Percentiles rank a stretch among this genome's conserved stretches.
These are phyloP conservation scores for Talaromyces adpressus DNA, from an alignment of 495 filamentous ascomycete genomes.

Conservation along the genomic window DNA sequence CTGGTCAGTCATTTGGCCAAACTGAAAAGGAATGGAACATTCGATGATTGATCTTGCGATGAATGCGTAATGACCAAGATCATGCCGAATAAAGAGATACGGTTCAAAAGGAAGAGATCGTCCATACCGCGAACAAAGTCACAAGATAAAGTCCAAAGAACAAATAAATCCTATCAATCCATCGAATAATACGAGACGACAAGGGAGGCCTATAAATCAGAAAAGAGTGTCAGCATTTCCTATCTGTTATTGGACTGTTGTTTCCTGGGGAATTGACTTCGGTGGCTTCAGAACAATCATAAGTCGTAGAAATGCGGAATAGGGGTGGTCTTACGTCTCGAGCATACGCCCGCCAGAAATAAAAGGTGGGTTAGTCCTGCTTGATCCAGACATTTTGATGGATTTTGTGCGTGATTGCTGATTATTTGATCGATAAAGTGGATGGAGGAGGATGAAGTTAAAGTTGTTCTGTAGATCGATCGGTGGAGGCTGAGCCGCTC, in stretches of 20 bases:
- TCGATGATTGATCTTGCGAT: background rate
- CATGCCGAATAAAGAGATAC: no score
- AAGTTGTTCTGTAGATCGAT: background rate
- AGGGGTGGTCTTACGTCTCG: constrained; percentile 17
- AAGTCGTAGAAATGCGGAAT: background rate
- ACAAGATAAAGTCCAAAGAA: constrained; percentile 37
- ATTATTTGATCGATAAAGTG: background rate
- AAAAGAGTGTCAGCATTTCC: background rate
- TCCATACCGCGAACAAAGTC: constrained; percentile 35
- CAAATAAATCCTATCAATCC: constrained; percentile 37
- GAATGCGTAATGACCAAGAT: background rate
- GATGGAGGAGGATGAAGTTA: background rate
- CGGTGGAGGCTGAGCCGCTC: background rate
- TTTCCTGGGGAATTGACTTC: background rate
- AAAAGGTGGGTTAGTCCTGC: background rate
- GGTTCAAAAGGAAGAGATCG: background rate
- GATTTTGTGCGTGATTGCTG: background rate
- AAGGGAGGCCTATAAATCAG: constrained; percentile 32
- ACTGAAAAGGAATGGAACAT: background rate
- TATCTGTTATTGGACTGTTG: background rate
- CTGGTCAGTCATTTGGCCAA: constrained; percentile 10
- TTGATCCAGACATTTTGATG: background rate
- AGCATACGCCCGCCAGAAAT: constrained; percentile 1
- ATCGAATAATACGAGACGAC: constrained; percentile 35
- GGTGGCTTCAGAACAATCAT: background rate